A percentile compares a stretch with the other conserved stretches of the same genome.
Conservation (phyloP, 2,329 filamentous ascomycete genomes). For the Nemania sp. region DNA sequence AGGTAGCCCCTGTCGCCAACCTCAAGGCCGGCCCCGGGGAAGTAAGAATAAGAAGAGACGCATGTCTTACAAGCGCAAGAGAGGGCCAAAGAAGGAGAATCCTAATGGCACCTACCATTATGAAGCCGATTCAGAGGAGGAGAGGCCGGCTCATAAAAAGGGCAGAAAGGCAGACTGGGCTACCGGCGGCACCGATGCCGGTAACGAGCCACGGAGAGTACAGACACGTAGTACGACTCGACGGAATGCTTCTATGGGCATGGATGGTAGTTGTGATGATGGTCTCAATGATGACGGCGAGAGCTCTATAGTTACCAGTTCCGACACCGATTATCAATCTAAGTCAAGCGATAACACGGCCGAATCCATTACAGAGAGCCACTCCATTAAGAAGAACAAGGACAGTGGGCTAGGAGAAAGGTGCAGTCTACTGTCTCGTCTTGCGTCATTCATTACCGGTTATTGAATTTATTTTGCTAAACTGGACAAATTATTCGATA, state of each 20-base stretch:
- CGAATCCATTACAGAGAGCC: background rate
- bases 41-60: constrained; percentile 8
- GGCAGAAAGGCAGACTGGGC: background rate
- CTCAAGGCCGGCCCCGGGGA: constrained; percentile 4
- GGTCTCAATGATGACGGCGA: constrained; percentile 3
- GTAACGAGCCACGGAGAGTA: constrained; percentile 12
- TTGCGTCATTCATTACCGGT: background rate
- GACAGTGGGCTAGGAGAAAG: background rate
- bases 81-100: background rate
- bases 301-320: background rate
- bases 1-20: background rate
- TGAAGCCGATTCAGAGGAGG: constrained; percentile 7
- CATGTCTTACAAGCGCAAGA: constrained; percentile 9
- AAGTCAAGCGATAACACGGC: background rate
- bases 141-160: constrained; percentile 5
- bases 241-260: background rate
- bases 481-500: background rate
- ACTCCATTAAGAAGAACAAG: background rate
- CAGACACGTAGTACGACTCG: constrained; percentile 23
- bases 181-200: background rate
- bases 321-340: background rate
- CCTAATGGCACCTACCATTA: constrained; percentile 18
- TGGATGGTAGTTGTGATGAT: constrained; percentile 27
- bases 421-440: background rate
- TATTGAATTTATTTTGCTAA: background rate